Conservation (phyloP, 768 basidiomycete species). For the Lentinula raphanica region DNA sequence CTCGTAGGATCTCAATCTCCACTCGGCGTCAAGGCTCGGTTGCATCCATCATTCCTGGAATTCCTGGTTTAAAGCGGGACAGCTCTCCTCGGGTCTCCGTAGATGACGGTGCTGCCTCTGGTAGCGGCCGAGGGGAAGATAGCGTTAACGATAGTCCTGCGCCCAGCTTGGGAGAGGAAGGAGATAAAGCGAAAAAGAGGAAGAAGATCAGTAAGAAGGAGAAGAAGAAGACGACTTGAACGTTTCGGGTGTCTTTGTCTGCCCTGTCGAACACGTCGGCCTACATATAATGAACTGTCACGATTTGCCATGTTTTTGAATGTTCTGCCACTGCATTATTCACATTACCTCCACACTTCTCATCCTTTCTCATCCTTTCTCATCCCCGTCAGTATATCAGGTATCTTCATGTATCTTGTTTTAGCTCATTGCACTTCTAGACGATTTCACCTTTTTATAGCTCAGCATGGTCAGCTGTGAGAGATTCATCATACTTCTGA, state of each 20-base stretch:
- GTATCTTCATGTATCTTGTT: background rate
- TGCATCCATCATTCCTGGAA: slow-evolving; percentile 44
- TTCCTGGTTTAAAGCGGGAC: slow-evolving; percentile 46
- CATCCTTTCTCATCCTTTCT: background rate
- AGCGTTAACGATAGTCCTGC: slow-evolving; percentile 50
- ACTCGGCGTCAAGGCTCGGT: slow-evolving; percentile 52
- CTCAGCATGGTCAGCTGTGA: slow-evolving; percentile 1
- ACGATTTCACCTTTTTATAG: background rate
- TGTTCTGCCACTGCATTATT: background rate
- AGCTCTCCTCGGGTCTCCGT: slow-evolving; percentile 40
- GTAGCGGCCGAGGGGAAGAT: slow-evolving; percentile 26
- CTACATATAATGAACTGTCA: slow-evolving; percentile 25
- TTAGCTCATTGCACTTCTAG: background rate
- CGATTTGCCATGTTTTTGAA: slow-evolving; percentile 11
- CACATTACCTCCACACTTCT: background rate
- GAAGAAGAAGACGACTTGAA: slow-evolving; percentile 24
- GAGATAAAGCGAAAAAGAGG: slow-evolving; percentile 53
- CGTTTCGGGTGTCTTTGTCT: slow-evolving; percentile 13
- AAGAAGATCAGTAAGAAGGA: slow-evolving; percentile 59
- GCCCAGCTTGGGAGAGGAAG: slow-evolving; percentile 48
- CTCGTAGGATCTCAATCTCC: slow-evolving; percentile 64
- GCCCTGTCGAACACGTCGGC: slow-evolving; percentile 9
- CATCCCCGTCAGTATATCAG: background rate
- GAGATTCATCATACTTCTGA: background rate
- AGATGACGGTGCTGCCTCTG: slow-evolving; percentile 39